phyloP scores from a whole-genome alignment of 2,329 filamentous ascomycete genomes.

The Alternaria metachromatica region DNA sequence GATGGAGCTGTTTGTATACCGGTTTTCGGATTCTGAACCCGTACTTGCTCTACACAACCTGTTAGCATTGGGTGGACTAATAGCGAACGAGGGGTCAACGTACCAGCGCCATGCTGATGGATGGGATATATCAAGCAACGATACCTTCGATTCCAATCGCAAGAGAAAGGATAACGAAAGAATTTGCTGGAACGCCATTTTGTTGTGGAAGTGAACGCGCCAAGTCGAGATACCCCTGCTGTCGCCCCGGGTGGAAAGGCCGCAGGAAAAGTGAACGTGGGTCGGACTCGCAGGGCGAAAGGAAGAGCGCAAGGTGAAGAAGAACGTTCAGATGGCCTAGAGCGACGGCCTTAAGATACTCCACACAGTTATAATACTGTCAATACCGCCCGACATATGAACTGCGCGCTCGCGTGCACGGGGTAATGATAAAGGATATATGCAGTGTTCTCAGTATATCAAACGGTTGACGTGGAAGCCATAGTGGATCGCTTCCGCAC shows the following conservation, averaged over 20 bases:
- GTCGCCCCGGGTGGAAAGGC: not conserved
- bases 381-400: not conserved
- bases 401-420: not conserved
- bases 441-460: no score
- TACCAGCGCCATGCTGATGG: not conserved
- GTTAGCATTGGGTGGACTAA: not conserved
- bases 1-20: not conserved
- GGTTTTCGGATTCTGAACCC: not conserved
- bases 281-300: not conserved
- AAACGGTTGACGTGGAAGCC: no score
- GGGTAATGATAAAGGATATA: no score
- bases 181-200: not conserved
- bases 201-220: not conserved
- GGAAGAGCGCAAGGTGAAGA: not conserved
- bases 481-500: no score
- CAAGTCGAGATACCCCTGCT: not conserved
- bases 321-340: not conserved
- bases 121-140: not conserved
- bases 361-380: not conserved
- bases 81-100: not conserved
- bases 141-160: not conserved
- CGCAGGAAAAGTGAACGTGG: not conserved
- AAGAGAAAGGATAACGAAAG: not conserved
- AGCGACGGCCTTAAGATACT: not conserved
- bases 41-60: not conserved